Base-by-base conservation (phyloP, 1,284 basidiomycete genomes). In the Tilletia setariae region DNA sequence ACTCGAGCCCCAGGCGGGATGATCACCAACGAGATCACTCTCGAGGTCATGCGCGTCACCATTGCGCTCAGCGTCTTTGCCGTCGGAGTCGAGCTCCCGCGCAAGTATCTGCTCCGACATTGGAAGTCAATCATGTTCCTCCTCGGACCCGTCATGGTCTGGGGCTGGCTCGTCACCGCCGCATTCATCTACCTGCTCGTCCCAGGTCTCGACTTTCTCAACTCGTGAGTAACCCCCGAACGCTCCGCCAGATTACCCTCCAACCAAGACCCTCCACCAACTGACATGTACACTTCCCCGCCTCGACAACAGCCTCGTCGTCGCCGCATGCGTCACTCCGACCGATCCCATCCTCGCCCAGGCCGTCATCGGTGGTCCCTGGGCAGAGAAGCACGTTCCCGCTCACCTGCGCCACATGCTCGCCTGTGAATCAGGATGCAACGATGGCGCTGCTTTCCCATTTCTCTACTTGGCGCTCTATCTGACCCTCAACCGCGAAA, bases 11-110 rank as follows among this genome's bases (percentile, higher is more conserved):
- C 87, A 23, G 84, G 85, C 3, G 85, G 86, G 9, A 90, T 93
- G 82, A 85, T 85, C 30, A 91, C 95, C 72, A 93, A 84, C 67
- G 80, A 83, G 51, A 77, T 85, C 69, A 84, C 84, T 1, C 77
- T 85, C 71, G 96, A 99, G 84, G 87, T 98, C 76, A 94, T 93
- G 23, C 88, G 95, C n/a, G 90, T 98, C 68, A 92, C 98, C 67
- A 89, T 98, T 63, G 95, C 95, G 6, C 91, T 98, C 68, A 94
- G 94, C 47, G 95, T 99, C 2, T 99, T 99, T 83, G 94, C 95
- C 11, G 93, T 98, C 70, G 96, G 96, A 2, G 96, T 98, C 47
- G 84, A 83, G 68, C 67, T 82, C 67, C 77, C 76, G 51, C 77
- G 78, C 67, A 80, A 81, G 43, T 98, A 98, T 83, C 91, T 98